phyloP scores from a whole-genome alignment of 768 basidiomycete genomes.

The Chalciporus pseudorubinellus region DNA sequence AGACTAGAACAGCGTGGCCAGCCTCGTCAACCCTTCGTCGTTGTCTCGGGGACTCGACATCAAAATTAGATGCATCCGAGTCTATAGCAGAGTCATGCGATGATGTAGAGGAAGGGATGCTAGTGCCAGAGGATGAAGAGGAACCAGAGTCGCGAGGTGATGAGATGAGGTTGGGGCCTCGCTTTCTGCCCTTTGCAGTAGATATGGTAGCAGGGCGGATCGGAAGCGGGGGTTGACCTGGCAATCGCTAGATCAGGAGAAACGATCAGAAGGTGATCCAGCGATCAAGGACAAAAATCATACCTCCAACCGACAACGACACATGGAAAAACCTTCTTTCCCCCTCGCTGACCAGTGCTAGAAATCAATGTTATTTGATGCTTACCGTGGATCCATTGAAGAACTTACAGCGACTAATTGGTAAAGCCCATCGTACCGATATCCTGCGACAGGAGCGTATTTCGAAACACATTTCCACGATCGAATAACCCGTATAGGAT shows the following conservation, averaged over 20 bases:
- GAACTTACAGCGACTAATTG: conserved; percentile 20
- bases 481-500: conserved; percentile 28
- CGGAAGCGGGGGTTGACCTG: conserved; percentile 25
- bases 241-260: conserved; percentile 20
- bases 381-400: not conserved
- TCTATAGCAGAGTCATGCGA: too few relatives aligned
- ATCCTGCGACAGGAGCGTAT: conserved; percentile 26
- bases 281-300: not conserved
- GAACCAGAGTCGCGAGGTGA: not conserved
- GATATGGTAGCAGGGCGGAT: not conserved
- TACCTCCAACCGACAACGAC: conserved; percentile 30
- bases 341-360: conserved; percentile 26
- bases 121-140: not conserved
- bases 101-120: too few relatives aligned
- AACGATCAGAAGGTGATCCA: not conserved
- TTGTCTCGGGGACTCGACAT: not conserved
- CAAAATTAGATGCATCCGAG: not conserved
- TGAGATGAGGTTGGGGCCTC: not conserved
- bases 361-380: not conserved
- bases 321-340: conserved; percentile 11
- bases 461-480: conserved; percentile 18
- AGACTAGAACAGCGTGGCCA: not conserved
- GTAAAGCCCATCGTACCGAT: conserved; percentile 33
- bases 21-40: not conserved
- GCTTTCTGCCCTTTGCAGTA: not conserved